These are phyloP conservation scores for Curvularia hawaiiensis DNA, from an alignment of 2,329 filamentous ascomycete species.

Conservation along the genomic window DNA sequence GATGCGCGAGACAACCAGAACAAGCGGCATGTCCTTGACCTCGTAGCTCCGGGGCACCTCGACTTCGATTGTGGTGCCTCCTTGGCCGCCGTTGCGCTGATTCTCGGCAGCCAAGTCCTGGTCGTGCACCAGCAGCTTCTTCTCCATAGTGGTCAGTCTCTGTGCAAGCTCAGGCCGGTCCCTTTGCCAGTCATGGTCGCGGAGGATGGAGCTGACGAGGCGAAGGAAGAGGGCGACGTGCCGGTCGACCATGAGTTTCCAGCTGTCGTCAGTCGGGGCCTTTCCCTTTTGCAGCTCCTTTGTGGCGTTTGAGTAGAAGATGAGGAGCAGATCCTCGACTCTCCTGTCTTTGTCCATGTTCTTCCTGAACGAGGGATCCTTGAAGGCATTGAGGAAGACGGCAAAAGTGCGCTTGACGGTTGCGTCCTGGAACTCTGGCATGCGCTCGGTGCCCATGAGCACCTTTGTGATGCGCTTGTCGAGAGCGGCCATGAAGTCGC, in stretches of 20 bases:
- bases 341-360: constrained; percentile 92
- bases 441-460: constrained; percentile 77
- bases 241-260: constrained; percentile 90
- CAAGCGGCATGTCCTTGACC: constrained; percentile 95
- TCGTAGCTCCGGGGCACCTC: constrained; percentile 85
- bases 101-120: constrained; percentile 76
- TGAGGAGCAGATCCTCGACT: constrained; percentile 89
- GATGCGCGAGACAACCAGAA: constrained; percentile 82
- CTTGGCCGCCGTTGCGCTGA: constrained; percentile 61
- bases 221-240: constrained; percentile 95
- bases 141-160: constrained; percentile 81
- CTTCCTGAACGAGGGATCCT: constrained; percentile 84
- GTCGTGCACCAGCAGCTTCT: constrained; percentile 91
- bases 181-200: constrained; percentile 81
- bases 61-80: constrained; percentile 76
- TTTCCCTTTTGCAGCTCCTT: constrained; percentile 85
- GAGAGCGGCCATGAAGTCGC: constrained; percentile 71
- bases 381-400: constrained; percentile 91
- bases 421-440: constrained; percentile 90
- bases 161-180: constrained; percentile 84
- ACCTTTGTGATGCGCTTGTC: constrained; percentile 83
- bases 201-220: constrained; percentile 78
- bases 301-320: constrained; percentile 94
- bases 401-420: constrained; percentile 92
- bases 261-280: constrained; percentile 78